Evolutionary conservation across 768 basidiomycete genomes (phyloP).

Genomic region (Tylopilus sp.): DNA sequence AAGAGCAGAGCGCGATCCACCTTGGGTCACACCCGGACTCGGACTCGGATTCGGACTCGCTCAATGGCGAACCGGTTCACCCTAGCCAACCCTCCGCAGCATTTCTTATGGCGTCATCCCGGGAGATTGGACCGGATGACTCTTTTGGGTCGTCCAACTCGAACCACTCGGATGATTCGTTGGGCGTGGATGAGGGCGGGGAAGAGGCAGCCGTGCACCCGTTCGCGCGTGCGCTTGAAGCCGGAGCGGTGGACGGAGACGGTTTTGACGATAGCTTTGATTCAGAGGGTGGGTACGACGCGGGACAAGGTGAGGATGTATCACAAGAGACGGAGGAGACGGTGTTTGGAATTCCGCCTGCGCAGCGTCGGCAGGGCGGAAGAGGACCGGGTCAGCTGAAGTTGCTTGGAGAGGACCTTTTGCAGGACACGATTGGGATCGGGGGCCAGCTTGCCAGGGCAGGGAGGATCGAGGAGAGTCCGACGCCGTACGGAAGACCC

Average conservation of each 20-base stretch:
- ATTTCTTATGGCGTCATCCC: slow-evolving; percentile 58
- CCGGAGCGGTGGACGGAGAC: slow-evolving; percentile 35
- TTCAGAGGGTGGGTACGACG: slow-evolving; percentile 38
- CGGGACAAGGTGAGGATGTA: slow-evolving; percentile 12
- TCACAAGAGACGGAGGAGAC: slow-evolving; percentile 53
- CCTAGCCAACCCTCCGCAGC: slow-evolving; percentile 67
- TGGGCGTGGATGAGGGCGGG: slow-evolving; percentile 43
- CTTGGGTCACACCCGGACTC: slow-evolving; percentile 13
- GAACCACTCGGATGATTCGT: slow-evolving; percentile 57
- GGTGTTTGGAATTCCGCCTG: slow-evolving; percentile 65
- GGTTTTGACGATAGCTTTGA: slow-evolving; percentile 53
- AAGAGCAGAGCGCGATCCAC: slow-evolving; percentile 16
- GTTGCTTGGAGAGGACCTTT: slow-evolving; percentile 60
- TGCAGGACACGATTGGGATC: slow-evolving; percentile 63
- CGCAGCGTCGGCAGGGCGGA: slow-evolving; percentile 36
- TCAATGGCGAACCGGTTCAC: slow-evolving; percentile 51
- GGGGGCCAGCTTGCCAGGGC: slow-evolving; percentile 48
- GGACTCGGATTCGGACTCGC: slow-evolving; percentile 60
- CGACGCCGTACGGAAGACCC: slow-evolving; percentile 50
- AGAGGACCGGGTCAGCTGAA: slow-evolving; percentile 36
- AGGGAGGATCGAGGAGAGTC: slow-evolving; percentile 59
- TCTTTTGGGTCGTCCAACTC: slow-evolving; percentile 49
- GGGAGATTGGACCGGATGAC: slow-evolving; percentile 30
- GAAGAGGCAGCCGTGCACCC: slow-evolving; percentile 52
- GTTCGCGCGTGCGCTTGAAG: slow-evolving; percentile 44